Evolutionary conservation across 345 rosid genomes (phyloP), one percentile per base, ranked within the genome.

Genomic region (Gynandropsis gynandra): DNA sequence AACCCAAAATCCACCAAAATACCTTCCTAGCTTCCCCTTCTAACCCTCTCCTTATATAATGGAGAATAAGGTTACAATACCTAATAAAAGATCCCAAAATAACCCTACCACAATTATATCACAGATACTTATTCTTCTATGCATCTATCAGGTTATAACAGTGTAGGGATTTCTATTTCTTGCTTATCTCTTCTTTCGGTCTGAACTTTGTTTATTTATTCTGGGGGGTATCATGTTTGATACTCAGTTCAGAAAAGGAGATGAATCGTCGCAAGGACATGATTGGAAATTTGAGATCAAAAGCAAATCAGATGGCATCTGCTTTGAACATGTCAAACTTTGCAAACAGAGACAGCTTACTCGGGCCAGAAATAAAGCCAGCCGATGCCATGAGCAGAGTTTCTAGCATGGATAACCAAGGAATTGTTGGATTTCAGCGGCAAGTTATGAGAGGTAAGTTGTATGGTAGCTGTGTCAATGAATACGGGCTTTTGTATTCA

Each of bases 261-360:
- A 80, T 87, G 81, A 93, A 93, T 73, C 97, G 98, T 44, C 95
- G 97, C 46, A 88, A 66, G 73, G 97, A 88, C 69, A 78, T 80
- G 94, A 63, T 78, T 59, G 72, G 74, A 32, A 82, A 87, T 74
- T 59, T 87, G 68, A 83, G 85, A 68, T 66, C 82, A 34, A 93
- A 83, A 64, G 81, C 74, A n/a, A 83, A 69, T 58, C 99, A 88
- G 72, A 81, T 83, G 87, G 97, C 90, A 19, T 72, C 95, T 60
- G 40, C 80, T 0, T 70, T 88, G 89, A 85, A 81, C 63, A 93
- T 93, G 99, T 85, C 95, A 13, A 82, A 72, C 66, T 78, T 77
- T 64, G 92, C 95, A 14, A 80, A 72, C 55, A 80, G 92, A 72
- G 97, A 88, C 57, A 82, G 75, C 74, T 70, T 88, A 76, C 71